Percentiles rank a stretch among this genome's conserved stretches.
These are phyloP conservation scores for Cercospora berteroae DNA, from an alignment of 2,329 filamentous ascomycete genomes.

Conservation along the genomic window DNA sequence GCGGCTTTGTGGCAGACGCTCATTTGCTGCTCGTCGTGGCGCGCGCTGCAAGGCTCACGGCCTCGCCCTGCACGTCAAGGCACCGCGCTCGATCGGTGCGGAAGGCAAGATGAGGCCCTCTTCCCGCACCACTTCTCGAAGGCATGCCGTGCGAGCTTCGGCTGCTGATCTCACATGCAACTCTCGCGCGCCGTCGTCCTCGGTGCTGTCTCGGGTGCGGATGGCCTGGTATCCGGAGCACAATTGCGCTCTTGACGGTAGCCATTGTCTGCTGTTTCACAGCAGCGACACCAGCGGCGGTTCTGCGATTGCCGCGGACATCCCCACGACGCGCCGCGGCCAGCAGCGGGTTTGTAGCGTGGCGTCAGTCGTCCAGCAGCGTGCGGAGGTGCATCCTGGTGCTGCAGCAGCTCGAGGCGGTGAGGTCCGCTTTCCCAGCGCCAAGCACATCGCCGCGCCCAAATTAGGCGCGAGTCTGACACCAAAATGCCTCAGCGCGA, in stretches of 20 bases:
- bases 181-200: neutral
- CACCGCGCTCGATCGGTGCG: neutral
- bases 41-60: conserved; percentile 20
- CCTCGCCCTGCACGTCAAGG: neutral
- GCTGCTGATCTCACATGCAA: neutral
- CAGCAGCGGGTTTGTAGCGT: neutral
- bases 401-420: neutral
- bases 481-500: neutral
- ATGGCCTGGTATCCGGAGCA: neutral
- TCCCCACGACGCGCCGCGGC: neutral
- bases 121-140: neutral
- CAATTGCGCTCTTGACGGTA: too few relatives aligned
- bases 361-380: neutral
- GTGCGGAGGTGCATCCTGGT: neutral
- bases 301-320: neutral
- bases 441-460: neutral
- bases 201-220: neutral
- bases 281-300: too few relatives aligned
- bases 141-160: neutral
- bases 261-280: too few relatives aligned
- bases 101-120: neutral
- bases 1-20: conserved; percentile 30
- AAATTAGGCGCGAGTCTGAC: neutral
- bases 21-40: conserved; percentile 24
- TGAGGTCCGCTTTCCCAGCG: neutral